These are phyloP conservation scores for Ceratocystis albifundus DNA, from an alignment of 2,329 filamentous ascomycete species.

Conservation along the genomic window DNA sequence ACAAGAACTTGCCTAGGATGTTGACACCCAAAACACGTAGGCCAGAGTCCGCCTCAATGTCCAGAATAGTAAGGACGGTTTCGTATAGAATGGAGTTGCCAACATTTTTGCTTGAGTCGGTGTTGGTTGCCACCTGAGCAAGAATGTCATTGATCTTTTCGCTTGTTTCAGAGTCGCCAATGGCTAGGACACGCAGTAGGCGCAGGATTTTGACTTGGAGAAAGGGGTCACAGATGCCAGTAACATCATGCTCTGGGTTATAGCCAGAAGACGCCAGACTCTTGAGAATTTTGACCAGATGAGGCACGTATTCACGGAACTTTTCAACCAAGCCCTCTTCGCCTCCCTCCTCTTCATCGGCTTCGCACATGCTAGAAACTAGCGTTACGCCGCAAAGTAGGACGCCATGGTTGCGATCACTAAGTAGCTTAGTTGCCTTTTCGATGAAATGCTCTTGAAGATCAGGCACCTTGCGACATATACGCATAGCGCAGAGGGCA, in stretches of 20 bases:
- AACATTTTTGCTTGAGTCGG: conserved; percentile 94
- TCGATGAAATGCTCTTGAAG: conserved; percentile 94
- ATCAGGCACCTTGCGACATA: conserved; percentile 95
- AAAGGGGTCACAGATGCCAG: conserved; percentile 95
- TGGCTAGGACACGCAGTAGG: conserved; percentile 71
- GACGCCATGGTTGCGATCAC: conserved; percentile 92
- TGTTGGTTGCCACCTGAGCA: conserved; percentile 95
- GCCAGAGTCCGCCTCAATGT: conserved; percentile 95
- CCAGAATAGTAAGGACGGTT: conserved; percentile 88
- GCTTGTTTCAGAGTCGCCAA: conserved; percentile 75
- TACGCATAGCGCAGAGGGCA: conserved; percentile 96
- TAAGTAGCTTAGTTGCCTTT: conserved; percentile 76
- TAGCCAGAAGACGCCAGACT: conserved; percentile 89
- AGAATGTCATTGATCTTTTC: conserved; percentile 98
- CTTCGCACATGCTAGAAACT: conserved; percentile 84
- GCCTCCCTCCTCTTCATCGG: conserved; percentile 83
- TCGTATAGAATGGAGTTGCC: conserved; percentile 98
- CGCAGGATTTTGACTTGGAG: conserved; percentile 92
- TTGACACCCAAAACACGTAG: conserved; percentile 91
- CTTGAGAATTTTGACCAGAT: conserved; percentile 82
- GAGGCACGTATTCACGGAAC: conserved; percentile 76
- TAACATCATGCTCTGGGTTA: conserved; percentile 94
- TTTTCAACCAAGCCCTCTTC: conserved; percentile 82
- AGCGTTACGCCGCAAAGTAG: conserved; percentile 84
- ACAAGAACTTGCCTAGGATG: conserved; percentile 92